phyloP scores from a whole-genome alignment of 352 stramenopile species.

The Phytophthora vignae region DNA sequence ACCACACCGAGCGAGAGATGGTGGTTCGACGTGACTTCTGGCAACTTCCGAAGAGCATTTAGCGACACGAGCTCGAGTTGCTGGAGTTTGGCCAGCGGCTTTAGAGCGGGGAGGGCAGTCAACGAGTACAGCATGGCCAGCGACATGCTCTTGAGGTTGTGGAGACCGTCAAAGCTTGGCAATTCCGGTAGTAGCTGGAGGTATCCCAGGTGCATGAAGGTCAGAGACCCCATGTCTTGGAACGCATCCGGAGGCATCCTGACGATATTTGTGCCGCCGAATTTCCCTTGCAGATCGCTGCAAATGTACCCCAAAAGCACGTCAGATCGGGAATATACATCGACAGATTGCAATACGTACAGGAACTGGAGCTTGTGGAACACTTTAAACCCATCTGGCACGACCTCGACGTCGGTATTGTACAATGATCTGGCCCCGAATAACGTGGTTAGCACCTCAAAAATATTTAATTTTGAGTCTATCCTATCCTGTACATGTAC shows the following conservation, averaged over 20 bases:
- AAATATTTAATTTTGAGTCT: too few species aligned
- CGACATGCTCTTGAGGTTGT: conserved; percentile 34
- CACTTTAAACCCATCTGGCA: conserved; percentile 23
- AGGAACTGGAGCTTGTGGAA: conserved; percentile 38
- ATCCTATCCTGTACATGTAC: background rate
- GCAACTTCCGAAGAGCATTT: conserved; percentile 9
- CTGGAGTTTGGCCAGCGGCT: conserved; percentile 15
- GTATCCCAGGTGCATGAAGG: conserved; percentile 37
- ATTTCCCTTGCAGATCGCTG: conserved; percentile 15
- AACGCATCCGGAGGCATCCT: conserved; percentile 8
- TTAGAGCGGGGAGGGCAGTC: conserved; percentile 18
- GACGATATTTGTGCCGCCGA: conserved; percentile 5
- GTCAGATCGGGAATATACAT: background rate
- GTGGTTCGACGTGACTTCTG: conserved; percentile 8
- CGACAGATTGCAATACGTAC: conserved; percentile 13
- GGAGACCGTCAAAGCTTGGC: conserved; percentile 28
- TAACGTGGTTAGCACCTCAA: background rate
- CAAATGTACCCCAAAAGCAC: background rate
- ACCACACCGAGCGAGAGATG: background rate
- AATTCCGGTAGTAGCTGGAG: conserved; percentile 18
- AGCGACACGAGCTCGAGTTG: conserved; percentile 5
- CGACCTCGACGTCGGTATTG: conserved; percentile 26
- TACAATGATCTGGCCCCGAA: conserved; percentile 12
- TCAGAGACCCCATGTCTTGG: conserved; percentile 31
- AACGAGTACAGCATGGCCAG: conserved; percentile 6